These are phyloP conservation scores for Gossypium sturtianum DNA, from an alignment of 345 rosid genomes.

Conservation along the genomic window DNA sequence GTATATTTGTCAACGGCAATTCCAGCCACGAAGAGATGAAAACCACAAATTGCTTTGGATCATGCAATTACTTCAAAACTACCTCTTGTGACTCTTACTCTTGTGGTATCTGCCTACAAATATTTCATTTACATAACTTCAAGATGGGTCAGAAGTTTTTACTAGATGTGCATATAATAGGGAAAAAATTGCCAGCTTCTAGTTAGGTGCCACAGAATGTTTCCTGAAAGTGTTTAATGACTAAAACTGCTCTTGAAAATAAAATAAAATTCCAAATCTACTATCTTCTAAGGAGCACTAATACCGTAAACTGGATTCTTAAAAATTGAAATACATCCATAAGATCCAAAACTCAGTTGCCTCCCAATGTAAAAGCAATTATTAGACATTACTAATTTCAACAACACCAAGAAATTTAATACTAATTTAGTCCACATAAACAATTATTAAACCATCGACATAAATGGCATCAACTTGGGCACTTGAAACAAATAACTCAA, in stretches of 20 bases:
- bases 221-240: not conserved
- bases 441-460: not conserved
- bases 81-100: constrained; percentile 9
- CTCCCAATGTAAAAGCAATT: not conserved
- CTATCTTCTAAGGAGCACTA: not conserved
- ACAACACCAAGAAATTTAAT: not conserved
- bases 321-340: not conserved
- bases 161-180: not conserved
- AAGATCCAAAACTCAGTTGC: not conserved
- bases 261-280: not conserved
- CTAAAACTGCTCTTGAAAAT: not conserved
- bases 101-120: not conserved
- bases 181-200: not conserved
- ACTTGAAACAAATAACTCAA: not conserved
- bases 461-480: not conserved
- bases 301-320: not conserved
- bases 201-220: not conserved
- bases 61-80: not conserved
- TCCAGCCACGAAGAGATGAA: not conserved
- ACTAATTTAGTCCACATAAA: not conserved
- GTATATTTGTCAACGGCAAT: not conserved
- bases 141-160: not conserved
- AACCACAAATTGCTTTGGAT: not conserved
- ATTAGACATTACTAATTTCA: not conserved
- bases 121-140: constrained; percentile 1